Conservation (phyloP, 345 rosid species). For the Lagerstroemia speciosa region DNA sequence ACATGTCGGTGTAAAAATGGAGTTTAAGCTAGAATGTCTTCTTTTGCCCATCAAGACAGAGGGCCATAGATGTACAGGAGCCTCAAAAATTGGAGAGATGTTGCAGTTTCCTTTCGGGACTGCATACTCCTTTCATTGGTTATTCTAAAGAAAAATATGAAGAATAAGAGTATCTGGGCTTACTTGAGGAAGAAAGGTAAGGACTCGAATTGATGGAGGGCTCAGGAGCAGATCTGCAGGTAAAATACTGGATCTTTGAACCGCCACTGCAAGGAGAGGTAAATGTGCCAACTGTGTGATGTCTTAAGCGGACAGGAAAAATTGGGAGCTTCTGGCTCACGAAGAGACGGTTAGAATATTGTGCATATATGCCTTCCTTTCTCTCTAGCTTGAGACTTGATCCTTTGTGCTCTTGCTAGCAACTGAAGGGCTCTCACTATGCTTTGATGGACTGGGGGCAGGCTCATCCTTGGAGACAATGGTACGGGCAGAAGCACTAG, state of each 20-base stretch:
- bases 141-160: slow-evolving; percentile 22
- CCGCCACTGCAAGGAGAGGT: neutral
- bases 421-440: slow-evolving; percentile 7
- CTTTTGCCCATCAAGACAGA: neutral
- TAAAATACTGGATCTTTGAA: neutral
- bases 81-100: neutral
- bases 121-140: slow-evolving; percentile 21
- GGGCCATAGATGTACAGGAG: neutral
- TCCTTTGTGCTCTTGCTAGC: slow-evolving; percentile 9
- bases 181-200: slow-evolving; percentile 5
- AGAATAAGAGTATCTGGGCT: slow-evolving; percentile 14
- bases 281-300: neutral
- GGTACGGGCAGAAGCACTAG: slow-evolving; percentile 11
- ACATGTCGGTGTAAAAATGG: neutral
- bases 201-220: neutral
- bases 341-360: neutral
- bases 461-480: slow-evolving; percentile 6
- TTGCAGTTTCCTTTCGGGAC: neutral
- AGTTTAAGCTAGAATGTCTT: neutral
- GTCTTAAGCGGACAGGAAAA: neutral
- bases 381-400: slow-evolving; percentile 1
- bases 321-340: slow-evolving; percentile 1
- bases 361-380: neutral
- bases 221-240: neutral
- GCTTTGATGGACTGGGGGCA: slow-evolving; percentile 3